Evolutionary conservation across 176 grass and related monocot genomes (phyloP).

Genomic region (Sorghum bicolor): Sorghum_bicolor_NCBIv3 NC_012873.2:56750501-56751000

Average conservation of each 20-base stretch:
- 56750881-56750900: background rate
- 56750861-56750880: background rate
- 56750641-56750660: background rate
- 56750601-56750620: background rate
- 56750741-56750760: background rate
- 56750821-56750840: background rate
- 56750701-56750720: background rate
- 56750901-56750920: background rate
- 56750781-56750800: background rate
- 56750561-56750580: background rate
- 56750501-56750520: too few relatives aligned
- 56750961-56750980: background rate
- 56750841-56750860: background rate
- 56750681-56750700: background rate
- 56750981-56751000: constrained; percentile 41
- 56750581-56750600: background rate
- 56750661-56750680: background rate
- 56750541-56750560: background rate
- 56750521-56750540: background rate
- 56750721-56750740: background rate
- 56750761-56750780: background rate
- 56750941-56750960: background rate
- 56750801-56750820: background rate
- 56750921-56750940: background rate
- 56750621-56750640: background rate